Conservation (phyloP, 2,329 filamentous ascomycete species). For the Volutella citrinella region DNA sequence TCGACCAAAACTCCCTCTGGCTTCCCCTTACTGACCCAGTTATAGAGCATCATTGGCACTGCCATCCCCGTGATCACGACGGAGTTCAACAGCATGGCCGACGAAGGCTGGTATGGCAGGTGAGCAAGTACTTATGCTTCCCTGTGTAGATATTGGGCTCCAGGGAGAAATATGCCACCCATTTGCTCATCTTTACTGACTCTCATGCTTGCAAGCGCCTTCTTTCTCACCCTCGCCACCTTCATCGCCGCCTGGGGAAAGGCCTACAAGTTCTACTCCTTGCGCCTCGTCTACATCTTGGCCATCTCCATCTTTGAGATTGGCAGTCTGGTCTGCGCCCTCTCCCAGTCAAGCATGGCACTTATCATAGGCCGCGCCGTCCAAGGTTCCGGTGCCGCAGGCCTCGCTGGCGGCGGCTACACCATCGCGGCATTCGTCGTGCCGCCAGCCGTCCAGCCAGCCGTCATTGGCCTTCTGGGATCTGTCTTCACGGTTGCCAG, state of each 20-base stretch:
- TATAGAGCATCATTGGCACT: too few species aligned
- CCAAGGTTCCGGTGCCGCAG: conserved; percentile 16
- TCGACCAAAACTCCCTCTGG: too few species aligned
- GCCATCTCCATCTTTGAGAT: conserved; percentile 1
- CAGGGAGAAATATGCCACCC: too few species aligned
- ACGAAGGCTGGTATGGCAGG: too few species aligned
- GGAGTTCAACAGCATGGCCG: too few species aligned
- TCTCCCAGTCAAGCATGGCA: neutral
- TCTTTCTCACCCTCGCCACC: conserved; percentile 1
- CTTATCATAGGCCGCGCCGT: conserved; percentile 1
- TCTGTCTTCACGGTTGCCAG: conserved; percentile 26
- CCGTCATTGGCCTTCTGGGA: conserved; percentile 28
- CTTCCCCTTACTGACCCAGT: too few species aligned
- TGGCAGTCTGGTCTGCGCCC: conserved; percentile 1
- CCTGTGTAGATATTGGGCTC: too few species aligned
- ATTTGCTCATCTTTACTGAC: too few species aligned
- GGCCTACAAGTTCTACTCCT: conserved; percentile 2
- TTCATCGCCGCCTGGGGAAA: conserved; percentile 1
- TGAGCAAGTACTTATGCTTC: too few species aligned
- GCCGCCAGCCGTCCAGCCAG: too few species aligned
- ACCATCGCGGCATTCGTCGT: conserved; percentile 46
- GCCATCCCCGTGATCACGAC: too few species aligned
- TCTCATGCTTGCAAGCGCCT: too few species aligned
- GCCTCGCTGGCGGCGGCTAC: conserved; percentile 43
- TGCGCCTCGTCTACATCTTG: neutral